Conservation (phyloP, 2,329 filamentous ascomycete species). For the Fusarium hainanense region DNA sequence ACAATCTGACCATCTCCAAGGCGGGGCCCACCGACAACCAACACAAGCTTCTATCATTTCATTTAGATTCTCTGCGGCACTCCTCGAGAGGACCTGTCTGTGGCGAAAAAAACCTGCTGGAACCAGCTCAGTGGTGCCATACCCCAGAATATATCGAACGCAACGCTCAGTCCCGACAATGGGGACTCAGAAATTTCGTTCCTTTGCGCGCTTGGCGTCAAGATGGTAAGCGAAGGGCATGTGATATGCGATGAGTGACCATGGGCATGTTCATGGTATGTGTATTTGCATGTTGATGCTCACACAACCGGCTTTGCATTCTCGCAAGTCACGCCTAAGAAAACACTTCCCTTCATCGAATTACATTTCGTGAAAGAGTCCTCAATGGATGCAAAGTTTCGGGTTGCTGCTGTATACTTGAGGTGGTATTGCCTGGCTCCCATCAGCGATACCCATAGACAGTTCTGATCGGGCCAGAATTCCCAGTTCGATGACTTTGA, state of each 20-base stretch:
- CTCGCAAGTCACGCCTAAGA: background rate
- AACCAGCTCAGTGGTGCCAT: slow-evolving; percentile 35
- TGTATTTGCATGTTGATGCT: background rate
- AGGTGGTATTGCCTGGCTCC: background rate
- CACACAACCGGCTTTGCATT: background rate
- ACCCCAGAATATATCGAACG: slow-evolving; percentile 36
- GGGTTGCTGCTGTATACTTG: background rate
- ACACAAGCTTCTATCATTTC: slow-evolving; percentile 8
- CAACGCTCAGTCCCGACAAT: slow-evolving; percentile 26
- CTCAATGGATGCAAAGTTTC: background rate
- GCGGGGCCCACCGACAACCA: slow-evolving; percentile 35
- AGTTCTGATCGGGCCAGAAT: background rate
- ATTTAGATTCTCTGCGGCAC: background rate
- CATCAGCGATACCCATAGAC: background rate
- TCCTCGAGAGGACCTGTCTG: background rate
- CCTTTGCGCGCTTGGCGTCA: background rate
- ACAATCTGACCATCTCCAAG: slow-evolving; percentile 32
- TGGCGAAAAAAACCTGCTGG: slow-evolving; percentile 23
- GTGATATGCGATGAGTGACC: slow-evolving; percentile 1
- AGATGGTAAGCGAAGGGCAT: background rate
- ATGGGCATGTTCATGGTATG: background rate
- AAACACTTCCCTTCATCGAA: background rate
- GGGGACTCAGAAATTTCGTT: background rate
- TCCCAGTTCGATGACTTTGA: background rate
- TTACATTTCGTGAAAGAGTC: background rate